These are phyloP conservation scores for Scopulariopsis brevicaulis DNA, from an alignment of 2,329 filamentous ascomycete genomes.

Conservation along the genomic window DNA sequence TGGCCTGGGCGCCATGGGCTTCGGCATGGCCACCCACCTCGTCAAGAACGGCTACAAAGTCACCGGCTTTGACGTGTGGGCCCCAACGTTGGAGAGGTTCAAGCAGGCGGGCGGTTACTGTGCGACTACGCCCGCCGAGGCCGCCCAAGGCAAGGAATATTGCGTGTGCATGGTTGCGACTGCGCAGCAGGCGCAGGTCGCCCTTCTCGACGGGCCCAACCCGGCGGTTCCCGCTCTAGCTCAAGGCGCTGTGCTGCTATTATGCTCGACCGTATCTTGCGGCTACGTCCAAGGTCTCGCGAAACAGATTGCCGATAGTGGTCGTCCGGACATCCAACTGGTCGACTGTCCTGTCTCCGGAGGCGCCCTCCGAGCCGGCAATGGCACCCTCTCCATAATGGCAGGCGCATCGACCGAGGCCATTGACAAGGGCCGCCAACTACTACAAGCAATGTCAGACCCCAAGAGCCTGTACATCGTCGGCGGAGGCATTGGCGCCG, in stretches of 20 bases:
- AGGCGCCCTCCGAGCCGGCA: slow-evolving; percentile 30
- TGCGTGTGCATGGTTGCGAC: slow-evolving; percentile 70
- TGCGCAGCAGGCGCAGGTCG: slow-evolving; percentile 53
- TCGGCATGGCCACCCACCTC: slow-evolving; percentile 69
- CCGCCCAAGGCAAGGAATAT: slow-evolving; percentile 46
- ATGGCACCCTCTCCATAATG: slow-evolving; percentile 63
- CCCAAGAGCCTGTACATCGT: slow-evolving; percentile 50
- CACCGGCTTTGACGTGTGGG: slow-evolving; percentile 61
- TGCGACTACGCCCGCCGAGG: slow-evolving; percentile 47
- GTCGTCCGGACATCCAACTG: slow-evolving; percentile 43
- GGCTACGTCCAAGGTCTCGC: slow-evolving; percentile 52
- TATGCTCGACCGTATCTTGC: slow-evolving; percentile 62
- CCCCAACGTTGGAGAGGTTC: slow-evolving; percentile 55
- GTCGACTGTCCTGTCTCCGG: slow-evolving; percentile 25
- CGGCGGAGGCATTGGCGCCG: slow-evolving; percentile 43
- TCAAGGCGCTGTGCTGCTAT: slow-evolving; percentile 46
- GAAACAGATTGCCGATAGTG: slow-evolving; percentile 38
- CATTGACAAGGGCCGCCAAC: slow-evolving; percentile 40
- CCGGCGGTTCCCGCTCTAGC: slow-evolving; percentile 39
- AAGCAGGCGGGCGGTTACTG: slow-evolving; percentile 47
- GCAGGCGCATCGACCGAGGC: slow-evolving; percentile 46
- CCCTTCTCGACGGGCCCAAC: slow-evolving; percentile 47
- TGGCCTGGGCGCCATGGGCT: slow-evolving; percentile 72
- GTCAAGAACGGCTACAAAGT: slow-evolving; percentile 55
- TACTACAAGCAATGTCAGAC: slow-evolving; percentile 55